Percentiles rank a stretch among this genome's conserved stretches.
phyloP scores from a whole-genome alignment of 192 early-diverging fungal genomes.

The Linnemannia zychae region DNA sequence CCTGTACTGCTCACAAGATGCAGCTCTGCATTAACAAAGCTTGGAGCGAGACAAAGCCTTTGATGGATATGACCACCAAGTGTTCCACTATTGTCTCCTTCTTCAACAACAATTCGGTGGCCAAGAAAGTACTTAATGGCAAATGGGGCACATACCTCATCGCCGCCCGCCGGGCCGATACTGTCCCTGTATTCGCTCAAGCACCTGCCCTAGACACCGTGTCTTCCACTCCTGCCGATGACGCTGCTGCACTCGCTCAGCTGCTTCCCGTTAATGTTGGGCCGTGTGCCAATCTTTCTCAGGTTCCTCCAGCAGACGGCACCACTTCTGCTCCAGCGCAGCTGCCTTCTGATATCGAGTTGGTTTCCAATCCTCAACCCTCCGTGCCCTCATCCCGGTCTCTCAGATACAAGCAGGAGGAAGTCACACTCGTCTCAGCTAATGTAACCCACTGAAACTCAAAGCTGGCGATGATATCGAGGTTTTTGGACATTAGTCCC shows the following conservation, averaged over 20 bases:
- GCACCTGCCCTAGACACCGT: background rate
- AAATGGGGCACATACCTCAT: background rate
- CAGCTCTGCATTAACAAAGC: slow-evolving; percentile 10
- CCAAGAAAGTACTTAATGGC: background rate
- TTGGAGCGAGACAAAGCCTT: background rate
- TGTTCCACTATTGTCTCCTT: background rate
- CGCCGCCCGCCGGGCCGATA: background rate
- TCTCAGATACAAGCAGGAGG: background rate
- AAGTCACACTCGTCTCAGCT: background rate
- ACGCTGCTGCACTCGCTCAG: background rate
- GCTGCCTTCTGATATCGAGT: background rate
- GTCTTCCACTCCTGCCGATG: background rate
- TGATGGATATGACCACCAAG: background rate
- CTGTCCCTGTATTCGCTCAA: background rate
- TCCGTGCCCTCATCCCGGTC: background rate
- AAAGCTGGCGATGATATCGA: background rate
- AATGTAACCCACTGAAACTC: background rate
- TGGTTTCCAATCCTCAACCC: background rate
- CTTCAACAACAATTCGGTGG: background rate
- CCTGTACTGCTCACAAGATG: background rate
- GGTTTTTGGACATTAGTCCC: background rate
- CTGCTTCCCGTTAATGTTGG: background rate
- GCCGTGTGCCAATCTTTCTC: background rate
- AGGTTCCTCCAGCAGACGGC: background rate
- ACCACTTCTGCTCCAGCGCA: background rate